phyloP scores from a whole-genome alignment of 345 rosid species.

The Syzygium aromaticum region DNA sequence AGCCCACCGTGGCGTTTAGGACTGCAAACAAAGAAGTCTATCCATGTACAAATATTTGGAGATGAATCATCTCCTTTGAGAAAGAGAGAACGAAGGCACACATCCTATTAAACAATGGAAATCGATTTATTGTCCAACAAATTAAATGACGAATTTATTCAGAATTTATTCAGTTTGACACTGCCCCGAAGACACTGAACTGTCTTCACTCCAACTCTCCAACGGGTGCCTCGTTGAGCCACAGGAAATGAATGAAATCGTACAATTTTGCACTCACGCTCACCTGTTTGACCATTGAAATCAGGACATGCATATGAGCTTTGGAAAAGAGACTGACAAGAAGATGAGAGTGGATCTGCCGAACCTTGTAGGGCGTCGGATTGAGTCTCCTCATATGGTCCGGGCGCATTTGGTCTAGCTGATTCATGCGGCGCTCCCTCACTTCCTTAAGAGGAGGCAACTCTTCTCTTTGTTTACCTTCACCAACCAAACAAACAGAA shows the following conservation, averaged over 20 bases:
- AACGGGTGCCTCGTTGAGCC: slow-evolving; percentile 99
- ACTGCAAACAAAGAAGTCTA: not conserved
- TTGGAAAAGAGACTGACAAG: not conserved
- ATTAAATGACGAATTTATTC: not conserved
- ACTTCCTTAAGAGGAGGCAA: slow-evolving; percentile 57
- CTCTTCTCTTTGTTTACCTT: slow-evolving; percentile 59
- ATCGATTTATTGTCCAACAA: not conserved
- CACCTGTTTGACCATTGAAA: slow-evolving; percentile 39
- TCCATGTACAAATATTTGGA: not conserved
- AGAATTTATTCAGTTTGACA: too few relatives aligned
- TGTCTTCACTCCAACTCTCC: slow-evolving; percentile 65
- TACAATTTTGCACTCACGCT: slow-evolving; percentile 81
- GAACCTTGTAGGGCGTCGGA: slow-evolving; percentile 95
- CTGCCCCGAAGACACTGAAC: not conserved
- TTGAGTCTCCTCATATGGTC: slow-evolving; percentile 94
- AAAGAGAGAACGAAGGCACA: not conserved
- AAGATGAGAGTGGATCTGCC: not conserved
- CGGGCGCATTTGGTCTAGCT: slow-evolving; percentile 80
- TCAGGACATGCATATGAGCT: not conserved
- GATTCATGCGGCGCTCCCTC: slow-evolving; percentile 73
- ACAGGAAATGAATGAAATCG: slow-evolving; percentile 88
- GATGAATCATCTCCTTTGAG: not conserved
- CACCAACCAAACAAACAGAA: not conserved
- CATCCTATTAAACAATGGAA: not conserved
- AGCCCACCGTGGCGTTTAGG: not conserved